These are phyloP conservation scores for Teunomyces lycoperdinae DNA, from an alignment of 805 yeast genomes.

Conservation along the genomic window DNA sequence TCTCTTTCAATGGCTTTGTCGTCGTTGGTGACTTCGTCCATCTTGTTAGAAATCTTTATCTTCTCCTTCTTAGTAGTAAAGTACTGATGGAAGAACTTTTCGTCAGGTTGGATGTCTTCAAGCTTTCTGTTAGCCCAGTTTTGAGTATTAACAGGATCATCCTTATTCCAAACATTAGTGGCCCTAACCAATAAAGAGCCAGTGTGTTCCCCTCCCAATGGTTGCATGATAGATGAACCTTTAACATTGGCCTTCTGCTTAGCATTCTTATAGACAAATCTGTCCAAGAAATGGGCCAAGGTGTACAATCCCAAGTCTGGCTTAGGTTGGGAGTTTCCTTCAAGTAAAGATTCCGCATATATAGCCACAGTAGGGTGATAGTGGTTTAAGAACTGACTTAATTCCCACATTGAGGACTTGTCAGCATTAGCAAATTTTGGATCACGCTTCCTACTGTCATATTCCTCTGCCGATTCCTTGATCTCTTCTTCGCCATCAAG, in stretches of 20 bases:
- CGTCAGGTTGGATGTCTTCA: constrained; percentile 77
- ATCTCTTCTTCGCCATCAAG: constrained; percentile 8
- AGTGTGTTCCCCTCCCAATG: constrained; percentile 81
- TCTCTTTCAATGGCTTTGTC: constrained; percentile 45
- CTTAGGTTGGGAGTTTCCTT: constrained; percentile 49
- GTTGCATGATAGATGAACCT: constrained; percentile 97
- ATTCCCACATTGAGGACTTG: constrained; percentile 82
- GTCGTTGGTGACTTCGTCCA: constrained; percentile 17
- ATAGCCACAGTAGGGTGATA: constrained; percentile 89
- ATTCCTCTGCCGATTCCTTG: constrained; percentile 21
- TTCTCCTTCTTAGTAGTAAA: constrained; percentile 59
- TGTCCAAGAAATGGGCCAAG: constrained; percentile 85
- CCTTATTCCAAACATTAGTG: constrained; percentile 40
- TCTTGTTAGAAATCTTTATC: constrained; percentile 20
- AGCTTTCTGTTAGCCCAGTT: constrained; percentile 74
- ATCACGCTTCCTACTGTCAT: constrained; percentile 88
- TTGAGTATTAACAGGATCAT: constrained; percentile 77
- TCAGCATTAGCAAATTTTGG: constrained; percentile 90
- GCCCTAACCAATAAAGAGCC: constrained; percentile 67
- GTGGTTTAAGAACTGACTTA: constrained; percentile 68
- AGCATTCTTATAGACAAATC: constrained; percentile 92
- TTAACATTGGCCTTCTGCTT: constrained; percentile 70
- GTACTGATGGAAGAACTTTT: constrained; percentile 82
- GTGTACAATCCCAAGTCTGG: constrained; percentile 92
- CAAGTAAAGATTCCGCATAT: constrained; percentile 67